Evolutionary conservation across 2,329 filamentous ascomycete species (phyloP).

Genomic region (Curvularia sp.): DNA sequence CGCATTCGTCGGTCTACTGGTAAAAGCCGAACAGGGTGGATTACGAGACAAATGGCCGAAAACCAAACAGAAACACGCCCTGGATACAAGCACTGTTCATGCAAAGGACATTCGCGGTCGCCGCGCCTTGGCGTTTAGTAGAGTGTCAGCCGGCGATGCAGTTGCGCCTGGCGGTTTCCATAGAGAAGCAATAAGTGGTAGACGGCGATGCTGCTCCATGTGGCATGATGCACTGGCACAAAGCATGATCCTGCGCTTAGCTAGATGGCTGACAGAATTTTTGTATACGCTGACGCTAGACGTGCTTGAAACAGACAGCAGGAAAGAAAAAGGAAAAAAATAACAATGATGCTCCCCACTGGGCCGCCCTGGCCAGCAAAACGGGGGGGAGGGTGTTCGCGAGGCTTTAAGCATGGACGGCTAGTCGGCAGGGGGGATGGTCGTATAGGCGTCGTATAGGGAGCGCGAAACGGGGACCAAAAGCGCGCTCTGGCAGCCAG

Average conservation of each 20-base stretch:
- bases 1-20: conserved; percentile 21
- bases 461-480: conserved; percentile 3
- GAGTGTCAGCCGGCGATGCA: conserved; percentile 11
- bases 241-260: background rate
- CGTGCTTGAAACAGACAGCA: conserved; percentile 23
- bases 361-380: background rate
- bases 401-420: conserved; percentile 4
- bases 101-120: background rate
- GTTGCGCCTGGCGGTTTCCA: background rate
- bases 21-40: conserved; percentile 24
- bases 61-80: conserved; percentile 6
- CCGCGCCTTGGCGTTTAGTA: conserved; percentile 2
- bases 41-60: conserved; percentile 14
- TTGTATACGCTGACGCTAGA: conserved; percentile 30
- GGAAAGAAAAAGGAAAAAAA: background rate
- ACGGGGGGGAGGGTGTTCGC: background rate
- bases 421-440: background rate
- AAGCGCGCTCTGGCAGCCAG: conserved; percentile 37
- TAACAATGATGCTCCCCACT: background rate
- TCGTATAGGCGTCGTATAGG: conserved; percentile 14
- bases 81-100: conserved; percentile 2
- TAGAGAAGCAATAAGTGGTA: background rate
- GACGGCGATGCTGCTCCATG: background rate
- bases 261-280: conserved; percentile 27
- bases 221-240: background rate